A percentile compares a stretch with the other conserved stretches of the same genome.
These are phyloP conservation scores for Pholiota microspora DNA, from an alignment of 768 basidiomycete species.

Conservation along the genomic window DNA sequence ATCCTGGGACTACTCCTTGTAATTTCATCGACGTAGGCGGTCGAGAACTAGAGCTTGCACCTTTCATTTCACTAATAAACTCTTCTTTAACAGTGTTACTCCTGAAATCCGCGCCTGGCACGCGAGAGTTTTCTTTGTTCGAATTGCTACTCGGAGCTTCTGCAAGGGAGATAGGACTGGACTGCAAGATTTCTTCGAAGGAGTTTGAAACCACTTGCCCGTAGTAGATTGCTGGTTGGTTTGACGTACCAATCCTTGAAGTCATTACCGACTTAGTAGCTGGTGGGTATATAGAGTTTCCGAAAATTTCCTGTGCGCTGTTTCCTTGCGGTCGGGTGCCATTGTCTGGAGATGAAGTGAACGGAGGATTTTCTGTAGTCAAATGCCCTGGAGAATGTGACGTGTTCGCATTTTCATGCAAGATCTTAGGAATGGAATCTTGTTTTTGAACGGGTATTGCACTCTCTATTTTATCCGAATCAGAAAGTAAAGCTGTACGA, in stretches of 20 bases:
- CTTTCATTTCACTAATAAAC: background rate
- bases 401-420: background rate
- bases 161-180: background rate
- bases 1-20: background rate
- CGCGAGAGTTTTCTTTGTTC: background rate
- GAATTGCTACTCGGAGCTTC: background rate
- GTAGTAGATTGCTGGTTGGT: too few relatives aligned
- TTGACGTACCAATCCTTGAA: too few relatives aligned
- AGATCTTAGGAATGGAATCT: background rate
- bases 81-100: too few relatives aligned
- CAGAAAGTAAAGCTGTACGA: background rate
- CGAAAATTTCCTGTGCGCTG: background rate
- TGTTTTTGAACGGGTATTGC: background rate
- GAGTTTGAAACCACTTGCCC: too few relatives aligned
- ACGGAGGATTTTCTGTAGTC: background rate
- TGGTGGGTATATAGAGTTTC: background rate
- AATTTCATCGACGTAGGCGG: background rate
- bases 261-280: background rate
- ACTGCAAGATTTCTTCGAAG: background rate
- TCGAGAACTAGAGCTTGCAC: background rate
- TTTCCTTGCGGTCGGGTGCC: background rate
- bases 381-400: background rate
- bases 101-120: background rate
- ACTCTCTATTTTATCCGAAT: background rate
- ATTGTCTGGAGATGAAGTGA: background rate